Evolutionary conservation across 768 basidiomycete species (phyloP).

Genomic region (Suillus paluster): DNA sequence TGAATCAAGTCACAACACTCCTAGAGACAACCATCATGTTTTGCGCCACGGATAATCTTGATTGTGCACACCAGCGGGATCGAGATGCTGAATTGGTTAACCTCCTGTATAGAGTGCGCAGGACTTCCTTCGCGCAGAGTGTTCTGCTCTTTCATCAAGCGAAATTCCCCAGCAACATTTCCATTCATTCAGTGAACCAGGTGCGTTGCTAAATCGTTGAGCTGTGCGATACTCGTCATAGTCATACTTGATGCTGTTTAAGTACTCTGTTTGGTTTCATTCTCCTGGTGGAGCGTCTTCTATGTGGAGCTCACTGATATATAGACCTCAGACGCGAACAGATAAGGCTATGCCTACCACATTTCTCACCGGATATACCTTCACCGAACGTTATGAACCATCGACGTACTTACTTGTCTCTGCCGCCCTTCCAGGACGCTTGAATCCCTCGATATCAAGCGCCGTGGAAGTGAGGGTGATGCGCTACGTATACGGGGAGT

Average conservation of each 20-base stretch:
- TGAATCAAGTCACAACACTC: slow-evolving; percentile 23
- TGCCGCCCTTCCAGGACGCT: background rate
- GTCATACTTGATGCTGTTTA: background rate
- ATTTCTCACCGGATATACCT: background rate
- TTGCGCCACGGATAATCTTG: slow-evolving; percentile 27
- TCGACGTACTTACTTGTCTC: background rate
- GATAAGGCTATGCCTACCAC: background rate
- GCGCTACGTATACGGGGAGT: background rate
- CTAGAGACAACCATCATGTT: slow-evolving; percentile 39
- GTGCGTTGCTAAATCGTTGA: background rate
- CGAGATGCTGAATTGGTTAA: background rate
- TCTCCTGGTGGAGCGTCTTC: background rate
- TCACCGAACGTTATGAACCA: background rate
- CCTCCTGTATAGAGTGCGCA: background rate
- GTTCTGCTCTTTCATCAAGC: background rate
- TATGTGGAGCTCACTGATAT: background rate
- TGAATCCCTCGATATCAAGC: background rate
- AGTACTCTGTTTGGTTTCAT: background rate
- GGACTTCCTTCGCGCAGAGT: background rate
- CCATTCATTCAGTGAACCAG: background rate
- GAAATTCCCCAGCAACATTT: background rate
- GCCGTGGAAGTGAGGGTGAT: background rate
- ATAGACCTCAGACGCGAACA: background rate
- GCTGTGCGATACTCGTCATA: background rate
- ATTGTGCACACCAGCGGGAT: background rate